A percentile compares a stretch with the other conserved stretches of the same genome.
These are phyloP conservation scores for Rhipidocladum racemiflorum DNA, from an alignment of 176 grass and related monocot species.

Conservation along the genomic window DNA sequence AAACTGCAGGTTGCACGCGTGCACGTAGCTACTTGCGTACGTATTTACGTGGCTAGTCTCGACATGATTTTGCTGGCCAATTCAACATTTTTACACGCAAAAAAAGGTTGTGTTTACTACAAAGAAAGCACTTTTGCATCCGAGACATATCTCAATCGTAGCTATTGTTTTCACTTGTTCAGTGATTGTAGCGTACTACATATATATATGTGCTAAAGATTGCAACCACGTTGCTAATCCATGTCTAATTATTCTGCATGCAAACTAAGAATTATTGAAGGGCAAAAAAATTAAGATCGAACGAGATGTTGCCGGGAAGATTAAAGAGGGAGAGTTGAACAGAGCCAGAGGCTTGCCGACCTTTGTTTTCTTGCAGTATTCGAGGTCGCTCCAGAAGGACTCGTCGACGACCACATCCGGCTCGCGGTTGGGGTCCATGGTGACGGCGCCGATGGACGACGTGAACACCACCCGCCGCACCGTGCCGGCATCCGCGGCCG, in stretches of 20 bases:
- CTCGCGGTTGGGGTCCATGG: constrained; percentile 79
- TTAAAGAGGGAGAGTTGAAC: neutral
- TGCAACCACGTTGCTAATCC: neutral
- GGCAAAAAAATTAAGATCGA: neutral
- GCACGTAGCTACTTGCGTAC: neutral
- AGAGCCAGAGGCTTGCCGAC: constrained; percentile 9
- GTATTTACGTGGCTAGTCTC: neutral
- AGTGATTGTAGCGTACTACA: neutral
- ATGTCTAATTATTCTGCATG: neutral
- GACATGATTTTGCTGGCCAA: neutral
- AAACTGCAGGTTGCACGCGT: neutral
- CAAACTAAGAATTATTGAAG: neutral
- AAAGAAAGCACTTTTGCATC: neutral
- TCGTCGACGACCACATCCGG: constrained; percentile 88
- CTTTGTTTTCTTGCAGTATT: constrained; percentile 93
- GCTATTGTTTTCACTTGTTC: neutral
- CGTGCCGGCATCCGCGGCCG: constrained; percentile 71
- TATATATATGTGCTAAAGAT: neutral
- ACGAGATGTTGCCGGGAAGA: neutral
- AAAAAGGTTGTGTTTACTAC: neutral
- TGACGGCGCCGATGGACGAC: constrained; percentile 91
- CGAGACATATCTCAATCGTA: neutral
- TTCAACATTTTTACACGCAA: neutral
- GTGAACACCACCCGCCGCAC: constrained; percentile 95
- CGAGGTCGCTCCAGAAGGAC: constrained; percentile 94